Evolutionary conservation across 768 basidiomycete genomes (phyloP).

Genomic region (Mycena polygramma): DNA sequence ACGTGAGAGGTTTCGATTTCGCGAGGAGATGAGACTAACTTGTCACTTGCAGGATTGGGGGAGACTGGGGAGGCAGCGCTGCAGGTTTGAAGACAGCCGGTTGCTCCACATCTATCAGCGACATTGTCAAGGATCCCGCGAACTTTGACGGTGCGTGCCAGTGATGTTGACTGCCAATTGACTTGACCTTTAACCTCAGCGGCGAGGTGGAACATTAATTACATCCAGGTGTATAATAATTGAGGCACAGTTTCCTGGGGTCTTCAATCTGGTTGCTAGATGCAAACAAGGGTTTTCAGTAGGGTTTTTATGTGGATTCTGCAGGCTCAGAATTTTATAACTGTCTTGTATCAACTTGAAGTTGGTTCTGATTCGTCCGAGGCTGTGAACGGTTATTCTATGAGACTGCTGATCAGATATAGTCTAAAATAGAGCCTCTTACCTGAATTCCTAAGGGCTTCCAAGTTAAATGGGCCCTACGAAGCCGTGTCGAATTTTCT

Average conservation of each 20-base stretch:
- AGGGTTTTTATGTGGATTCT: too few relatives aligned
- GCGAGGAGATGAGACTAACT: background rate
- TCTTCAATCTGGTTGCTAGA: background rate
- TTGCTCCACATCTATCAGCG: background rate
- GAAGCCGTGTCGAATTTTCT: too few relatives aligned
- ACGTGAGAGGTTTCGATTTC: background rate
- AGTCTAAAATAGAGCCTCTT: too few relatives aligned
- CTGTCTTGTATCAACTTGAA: too few relatives aligned
- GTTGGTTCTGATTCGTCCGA: too few relatives aligned
- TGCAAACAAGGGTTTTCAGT: too few relatives aligned
- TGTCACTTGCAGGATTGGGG: background rate
- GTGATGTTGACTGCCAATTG: background rate
- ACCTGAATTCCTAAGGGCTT: too few relatives aligned
- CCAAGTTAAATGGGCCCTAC: too few relatives aligned
- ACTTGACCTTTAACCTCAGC: background rate
- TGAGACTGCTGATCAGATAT: too few relatives aligned
- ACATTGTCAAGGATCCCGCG: constrained; percentile 1
- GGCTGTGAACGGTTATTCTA: too few relatives aligned
- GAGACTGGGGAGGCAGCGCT: background rate
- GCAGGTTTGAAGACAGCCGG: background rate
- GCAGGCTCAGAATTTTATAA: too few relatives aligned
- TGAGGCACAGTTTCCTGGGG: background rate
- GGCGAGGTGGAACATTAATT: constrained; percentile 19
- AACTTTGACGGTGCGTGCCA: constrained; percentile 10
- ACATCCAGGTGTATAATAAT: background rate